Base-by-base conservation (phyloP, 257 asterid genomes). In the Jacaranda copaia region DNA sequence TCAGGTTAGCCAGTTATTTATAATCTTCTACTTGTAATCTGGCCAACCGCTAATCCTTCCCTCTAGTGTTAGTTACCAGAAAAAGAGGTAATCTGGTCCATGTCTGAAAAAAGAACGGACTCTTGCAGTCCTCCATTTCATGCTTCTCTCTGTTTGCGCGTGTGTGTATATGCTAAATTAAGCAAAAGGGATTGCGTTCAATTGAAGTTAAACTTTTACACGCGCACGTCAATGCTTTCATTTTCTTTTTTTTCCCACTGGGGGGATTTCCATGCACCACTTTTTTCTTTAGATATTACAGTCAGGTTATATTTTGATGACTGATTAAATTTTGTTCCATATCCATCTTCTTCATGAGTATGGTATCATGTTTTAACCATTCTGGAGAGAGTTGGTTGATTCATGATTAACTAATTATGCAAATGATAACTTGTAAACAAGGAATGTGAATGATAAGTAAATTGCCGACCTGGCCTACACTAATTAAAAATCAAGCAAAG, bases 1-100 rank as follows among this genome's bases (percentile, higher is more conserved):
- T 80, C 96, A 95, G 97, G 99, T 93, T 56, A 63, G 70, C 70
- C 68, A 42, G 46, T 49, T 68, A 60, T 60, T 13, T n/a, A 63
- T 45, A 76, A 40, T 18, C 75, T 20, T 62, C 32, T 38, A 18
- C 63, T 59, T 46, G 52, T n/a, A 39, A 3, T 5, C 8, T 42
- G 46, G 46, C 6, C 6, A 81, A 76, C 72, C 48, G 57, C 48
- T 36, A n/a, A 43, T 63, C 48, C 42, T 20, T 35, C 72, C 66
- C 51, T 68, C 63, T 38, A 66, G 13, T 57, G 38, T 20, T 18
- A 25, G 46, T 42, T 16, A 45, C 77, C 64, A 15, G 65, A 45
- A 9, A 15, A 66, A 32, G 66, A 70, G 32, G 46, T 72, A 66
- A 40, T 36, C 39, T 42, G 36, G n/a, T 2, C 32, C 32, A 25